Percentiles rank a stretch among this genome's conserved stretches.
These are phyloP conservation scores for Russula earlei DNA, from an alignment of 768 basidiomycete species.

Conservation along the genomic window DNA sequence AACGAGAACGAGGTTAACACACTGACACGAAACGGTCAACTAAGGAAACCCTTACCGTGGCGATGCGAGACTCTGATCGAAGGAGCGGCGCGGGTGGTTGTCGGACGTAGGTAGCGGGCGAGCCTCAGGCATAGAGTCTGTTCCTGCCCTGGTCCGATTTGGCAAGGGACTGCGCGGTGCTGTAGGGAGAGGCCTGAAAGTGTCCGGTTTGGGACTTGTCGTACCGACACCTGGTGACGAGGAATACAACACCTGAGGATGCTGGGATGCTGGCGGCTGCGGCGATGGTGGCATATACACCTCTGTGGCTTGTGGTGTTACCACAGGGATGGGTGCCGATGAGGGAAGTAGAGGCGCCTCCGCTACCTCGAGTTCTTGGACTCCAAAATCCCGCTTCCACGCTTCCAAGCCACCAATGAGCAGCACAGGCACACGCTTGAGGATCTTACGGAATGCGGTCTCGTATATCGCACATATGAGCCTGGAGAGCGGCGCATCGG, in stretches of 20 bases:
- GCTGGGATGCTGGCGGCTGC: not conserved
- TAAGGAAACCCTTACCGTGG: conserved; percentile 30
- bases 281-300: not conserved
- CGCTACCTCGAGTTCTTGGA: conserved; percentile 28
- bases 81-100: conserved; percentile 24
- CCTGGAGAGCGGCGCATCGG: conserved; percentile 43
- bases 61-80: conserved; percentile 34
- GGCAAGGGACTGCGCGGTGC: conserved; percentile 12
- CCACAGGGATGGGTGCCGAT: not conserved
- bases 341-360: not conserved
- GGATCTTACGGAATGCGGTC: conserved; percentile 57
- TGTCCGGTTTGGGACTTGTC: not conserved
- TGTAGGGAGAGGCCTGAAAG: conserved; percentile 8
- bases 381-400: conserved; percentile 59
- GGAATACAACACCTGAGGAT: not conserved
- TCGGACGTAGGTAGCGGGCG: conserved; percentile 16
- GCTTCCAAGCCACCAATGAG: conserved; percentile 78
- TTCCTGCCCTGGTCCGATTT: conserved; percentile 12
- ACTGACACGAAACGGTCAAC: not conserved
- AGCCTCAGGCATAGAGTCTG: conserved; percentile 20
- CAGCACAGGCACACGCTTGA: conserved; percentile 70
- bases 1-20: not conserved
- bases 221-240: not conserved
- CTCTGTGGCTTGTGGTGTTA: not conserved
- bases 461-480: conserved; percentile 67